Conservation (phyloP, 192 early-diverging fungal species). For the Thoreauomyces humboldtii region DNA sequence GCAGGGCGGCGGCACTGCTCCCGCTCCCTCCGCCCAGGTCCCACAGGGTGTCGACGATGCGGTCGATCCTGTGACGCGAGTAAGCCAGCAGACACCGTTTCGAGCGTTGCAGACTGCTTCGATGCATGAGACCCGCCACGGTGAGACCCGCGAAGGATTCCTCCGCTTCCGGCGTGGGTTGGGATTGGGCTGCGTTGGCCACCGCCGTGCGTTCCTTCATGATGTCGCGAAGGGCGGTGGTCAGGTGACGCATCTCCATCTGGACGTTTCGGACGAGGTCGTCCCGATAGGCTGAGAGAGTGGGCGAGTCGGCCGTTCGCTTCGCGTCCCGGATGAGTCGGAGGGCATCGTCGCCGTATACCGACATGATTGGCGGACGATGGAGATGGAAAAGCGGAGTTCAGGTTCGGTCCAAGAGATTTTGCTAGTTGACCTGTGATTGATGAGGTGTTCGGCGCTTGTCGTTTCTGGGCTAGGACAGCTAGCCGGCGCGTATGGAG, state of each 20-base stretch:
- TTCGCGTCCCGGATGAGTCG: constrained; percentile 80
- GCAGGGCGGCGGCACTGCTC: constrained; percentile 45
- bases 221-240: constrained; percentile 6
- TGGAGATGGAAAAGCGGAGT: too few species aligned
- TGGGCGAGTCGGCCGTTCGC: constrained; percentile 55
- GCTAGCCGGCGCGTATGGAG: too few species aligned
- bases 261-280: constrained; percentile 75
- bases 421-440: too few species aligned
- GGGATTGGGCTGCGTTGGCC: background rate
- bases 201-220: background rate
- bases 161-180: background rate
- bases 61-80: constrained; percentile 67
- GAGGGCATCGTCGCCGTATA: constrained; percentile 76
- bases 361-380: constrained; percentile 31
- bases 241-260: constrained; percentile 63
- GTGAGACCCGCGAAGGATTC: too few species aligned
- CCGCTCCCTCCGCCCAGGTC: constrained; percentile 53
- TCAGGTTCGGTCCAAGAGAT: too few species aligned
- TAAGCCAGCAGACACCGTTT: constrained; percentile 90
- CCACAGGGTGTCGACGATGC: constrained; percentile 69
- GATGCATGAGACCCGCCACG: constrained; percentile 47
- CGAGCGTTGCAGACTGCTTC: constrained; percentile 67
- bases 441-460: too few species aligned
- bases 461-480: too few species aligned
- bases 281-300: constrained; percentile 74